Evolutionary conservation across 2,329 filamentous ascomycete species (phyloP).

Genomic region (Beauveria varroae): DNA sequence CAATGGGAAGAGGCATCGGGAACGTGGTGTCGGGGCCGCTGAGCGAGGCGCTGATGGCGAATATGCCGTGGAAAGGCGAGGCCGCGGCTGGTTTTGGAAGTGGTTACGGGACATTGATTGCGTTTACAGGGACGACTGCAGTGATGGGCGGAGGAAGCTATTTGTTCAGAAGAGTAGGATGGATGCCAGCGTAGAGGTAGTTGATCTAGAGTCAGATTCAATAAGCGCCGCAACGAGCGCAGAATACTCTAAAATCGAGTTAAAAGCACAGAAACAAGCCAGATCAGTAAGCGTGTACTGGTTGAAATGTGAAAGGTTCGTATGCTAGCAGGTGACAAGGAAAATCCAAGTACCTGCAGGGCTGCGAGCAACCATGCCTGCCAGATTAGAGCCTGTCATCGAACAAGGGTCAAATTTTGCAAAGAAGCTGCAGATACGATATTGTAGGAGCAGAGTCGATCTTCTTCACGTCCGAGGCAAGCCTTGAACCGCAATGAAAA

Average conservation of each 20-base stretch:
- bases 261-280: not conserved
- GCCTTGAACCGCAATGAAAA: slow-evolving; percentile 49
- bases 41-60: slow-evolving; percentile 43
- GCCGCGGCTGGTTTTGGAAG: slow-evolving; percentile 25
- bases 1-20: slow-evolving; percentile 52
- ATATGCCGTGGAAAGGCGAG: slow-evolving; percentile 33
- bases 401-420: no score
- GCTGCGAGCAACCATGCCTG: no score
- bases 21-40: slow-evolving; percentile 51
- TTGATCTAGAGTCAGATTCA: no score
- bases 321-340: no score
- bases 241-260: no score
- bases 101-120: slow-evolving; percentile 27
- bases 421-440: no score
- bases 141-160: slow-evolving; percentile 23
- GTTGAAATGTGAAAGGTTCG: no score
- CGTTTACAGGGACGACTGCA: slow-evolving; percentile 26
- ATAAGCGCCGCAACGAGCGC: no score
- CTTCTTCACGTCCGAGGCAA: slow-evolving; percentile 46
- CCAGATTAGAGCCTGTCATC: no score
- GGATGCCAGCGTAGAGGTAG: slow-evolving; percentile 17
- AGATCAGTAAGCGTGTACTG: no score
- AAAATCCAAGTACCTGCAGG: no score
- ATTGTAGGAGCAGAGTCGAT: slow-evolving; percentile 16
- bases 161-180: slow-evolving; percentile 23